Evolutionary conservation across 331 rosid genomes (phyloP), one percentile per base, ranked within the genome.

Genomic region (Erythrophleum ivorense): DNA sequence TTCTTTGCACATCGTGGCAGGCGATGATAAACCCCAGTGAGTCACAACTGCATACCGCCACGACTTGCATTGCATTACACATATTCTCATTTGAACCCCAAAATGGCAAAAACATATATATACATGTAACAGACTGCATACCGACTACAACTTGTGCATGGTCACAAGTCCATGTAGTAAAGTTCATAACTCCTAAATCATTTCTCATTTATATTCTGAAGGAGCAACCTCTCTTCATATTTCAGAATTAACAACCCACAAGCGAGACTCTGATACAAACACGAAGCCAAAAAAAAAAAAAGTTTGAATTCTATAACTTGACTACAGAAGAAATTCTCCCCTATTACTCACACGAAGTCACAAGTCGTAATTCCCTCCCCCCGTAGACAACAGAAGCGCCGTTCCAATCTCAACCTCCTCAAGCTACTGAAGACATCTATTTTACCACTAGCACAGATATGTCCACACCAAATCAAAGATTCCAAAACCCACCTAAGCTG

Each of bases 191-290:
- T 55, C 34, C 38, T 36, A n/a, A 2, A 15, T 36, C 53, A 19
- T 15, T 18, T 46, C 8, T 34, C 48, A 41, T n/a, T 18, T 13
- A 46, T 21, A 48, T 13, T 31, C 62, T 55, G 6, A 38, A 55
- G 38, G 31, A n/a, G 78, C 36, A 55, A 43, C 15, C 34, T n/a
- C 36, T 36, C 9, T 40, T 52, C 49, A 7, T 33, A 34, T 52
- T 53, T 8, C 18, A 16, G 9, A 72, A 53, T 58, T 34, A 34
- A 52, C 49, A 18, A 53, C 36, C 75, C 57, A 70, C 58, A 24
- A 70, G 75, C 12, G 57, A 70, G 19, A 70, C 40, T 60, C 67
- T 46, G 75, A 38, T n/a, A 24, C 13, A 40, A 19, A 74, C 67
- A 54, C 11, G 15, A 75, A 40, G 19, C 38, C 11, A n/a, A 2